Percentiles rank a stretch among this genome's conserved stretches.
Conservation (phyloP, 345 rosid species). For the Boechera stricta region DNA sequence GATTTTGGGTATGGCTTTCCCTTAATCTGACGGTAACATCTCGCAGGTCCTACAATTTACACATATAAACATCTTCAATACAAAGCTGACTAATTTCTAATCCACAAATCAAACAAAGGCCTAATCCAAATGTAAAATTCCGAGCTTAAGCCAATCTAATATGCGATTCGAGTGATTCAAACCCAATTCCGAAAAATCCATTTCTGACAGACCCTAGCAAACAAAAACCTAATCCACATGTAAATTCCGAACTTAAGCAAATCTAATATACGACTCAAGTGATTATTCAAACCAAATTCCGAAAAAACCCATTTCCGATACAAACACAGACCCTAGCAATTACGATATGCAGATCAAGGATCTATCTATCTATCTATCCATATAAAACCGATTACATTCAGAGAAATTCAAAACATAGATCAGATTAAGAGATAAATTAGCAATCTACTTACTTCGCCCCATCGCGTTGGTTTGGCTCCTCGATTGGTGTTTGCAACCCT, state of each 20-base stretch:
- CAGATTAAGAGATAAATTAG: background rate
- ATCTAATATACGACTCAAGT: background rate
- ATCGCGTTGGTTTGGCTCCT: background rate
- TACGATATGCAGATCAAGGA: background rate
- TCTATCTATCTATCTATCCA: background rate
- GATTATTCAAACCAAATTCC: background rate
- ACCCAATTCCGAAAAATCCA: background rate
- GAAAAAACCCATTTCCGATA: background rate
- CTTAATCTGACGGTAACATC: constrained; percentile 58
- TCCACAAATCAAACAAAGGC: background rate
- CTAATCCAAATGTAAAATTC: constrained; percentile 5
- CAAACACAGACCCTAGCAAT: background rate
- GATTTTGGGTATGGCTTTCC: constrained; percentile 68
- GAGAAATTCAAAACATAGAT: background rate
- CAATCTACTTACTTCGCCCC: constrained; percentile 32
- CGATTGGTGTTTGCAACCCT: background rate
- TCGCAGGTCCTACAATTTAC: constrained; percentile 41
- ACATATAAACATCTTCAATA: background rate
- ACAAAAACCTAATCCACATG: constrained; percentile 19
- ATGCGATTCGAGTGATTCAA: background rate
- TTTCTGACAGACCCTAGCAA: background rate
- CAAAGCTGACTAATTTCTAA: background rate
- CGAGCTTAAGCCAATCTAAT: constrained; percentile 2
- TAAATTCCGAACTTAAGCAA: background rate
- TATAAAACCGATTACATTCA: background rate